Conservation (phyloP, 2,329 filamentous ascomycete species). For the Clarireedia paspali region DNA sequence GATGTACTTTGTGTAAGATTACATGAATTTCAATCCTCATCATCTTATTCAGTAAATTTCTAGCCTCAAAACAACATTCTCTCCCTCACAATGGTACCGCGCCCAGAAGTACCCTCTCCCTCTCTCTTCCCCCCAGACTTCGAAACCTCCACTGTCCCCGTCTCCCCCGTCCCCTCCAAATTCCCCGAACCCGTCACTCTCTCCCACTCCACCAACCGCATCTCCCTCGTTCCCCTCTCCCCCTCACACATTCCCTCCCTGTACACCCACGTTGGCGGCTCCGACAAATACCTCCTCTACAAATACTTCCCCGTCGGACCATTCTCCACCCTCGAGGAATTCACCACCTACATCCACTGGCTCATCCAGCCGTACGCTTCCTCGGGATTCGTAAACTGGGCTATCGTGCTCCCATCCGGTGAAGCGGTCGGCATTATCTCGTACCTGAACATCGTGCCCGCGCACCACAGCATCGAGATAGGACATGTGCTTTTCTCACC, state of each 20-base stretch:
- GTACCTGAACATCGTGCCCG: slow-evolving; percentile 39
- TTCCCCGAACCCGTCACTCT: slow-evolving; percentile 5
- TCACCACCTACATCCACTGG: slow-evolving; percentile 24
- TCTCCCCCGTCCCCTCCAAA: background rate
- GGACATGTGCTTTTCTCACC: slow-evolving; percentile 46
- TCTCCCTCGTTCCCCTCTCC: slow-evolving; percentile 17
- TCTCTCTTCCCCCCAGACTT: background rate
- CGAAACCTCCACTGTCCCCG: background rate
- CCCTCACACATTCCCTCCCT: slow-evolving; percentile 15
- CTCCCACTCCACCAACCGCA: slow-evolving; percentile 8
- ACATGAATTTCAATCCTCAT: too few species aligned
- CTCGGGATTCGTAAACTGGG: background rate
- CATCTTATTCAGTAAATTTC: too few species aligned
- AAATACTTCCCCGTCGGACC: slow-evolving; percentile 36
- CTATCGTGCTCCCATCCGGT: slow-evolving; percentile 1
- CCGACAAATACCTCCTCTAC: slow-evolving; percentile 29
- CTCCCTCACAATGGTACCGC: background rate
- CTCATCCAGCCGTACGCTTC: background rate
- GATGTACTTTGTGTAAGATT: too few species aligned
- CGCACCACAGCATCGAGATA: slow-evolving; percentile 47
- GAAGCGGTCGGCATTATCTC: slow-evolving; percentile 34
- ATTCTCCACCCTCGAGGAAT: slow-evolving; percentile 25
- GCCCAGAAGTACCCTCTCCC: background rate
- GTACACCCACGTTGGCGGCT: slow-evolving; percentile 16
- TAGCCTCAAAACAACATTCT: background rate